Percentiles rank a stretch among this genome's conserved stretches.
Evolutionary conservation across 768 basidiomycete species (phyloP).

Genomic region (Hypholoma sublateritium): DNA sequence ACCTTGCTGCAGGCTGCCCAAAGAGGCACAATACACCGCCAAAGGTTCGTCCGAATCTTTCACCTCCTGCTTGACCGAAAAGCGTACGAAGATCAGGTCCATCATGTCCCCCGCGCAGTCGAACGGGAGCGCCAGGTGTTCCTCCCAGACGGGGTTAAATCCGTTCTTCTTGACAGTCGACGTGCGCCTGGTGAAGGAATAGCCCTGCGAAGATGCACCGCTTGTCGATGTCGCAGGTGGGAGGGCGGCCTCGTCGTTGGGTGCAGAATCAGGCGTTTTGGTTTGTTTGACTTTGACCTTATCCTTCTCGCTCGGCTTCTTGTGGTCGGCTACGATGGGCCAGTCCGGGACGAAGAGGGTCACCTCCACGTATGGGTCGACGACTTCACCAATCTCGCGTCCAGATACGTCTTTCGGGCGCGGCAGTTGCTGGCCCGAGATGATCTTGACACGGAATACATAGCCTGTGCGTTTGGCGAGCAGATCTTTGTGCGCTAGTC

Average conservation of each 20-base stretch:
- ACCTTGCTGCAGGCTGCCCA: slow-evolving; percentile 78
- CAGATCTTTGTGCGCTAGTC: slow-evolving; percentile 61
- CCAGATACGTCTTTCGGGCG: slow-evolving; percentile 63
- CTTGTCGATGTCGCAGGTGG: slow-evolving; percentile 14
- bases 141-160: slow-evolving; percentile 90
- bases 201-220: slow-evolving; percentile 31
- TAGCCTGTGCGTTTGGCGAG: slow-evolving; percentile 55
- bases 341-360: slow-evolving; percentile 78
- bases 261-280: background rate
- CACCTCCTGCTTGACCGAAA: slow-evolving; percentile 71
- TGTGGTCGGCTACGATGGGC: slow-evolving; percentile 32
- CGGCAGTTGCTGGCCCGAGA: slow-evolving; percentile 91
- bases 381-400: slow-evolving; percentile 54
- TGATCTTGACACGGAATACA: slow-evolving; percentile 64
- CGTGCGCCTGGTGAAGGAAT: slow-evolving; percentile 57
- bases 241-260: background rate
- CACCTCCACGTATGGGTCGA: slow-evolving; percentile 81
- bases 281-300: background rate
- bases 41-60: slow-evolving; percentile 51
- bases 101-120: slow-evolving; percentile 68
- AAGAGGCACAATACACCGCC: slow-evolving; percentile 70
- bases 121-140: slow-evolving; percentile 69
- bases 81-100: slow-evolving; percentile 82
- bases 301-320: background rate
- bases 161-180: slow-evolving; percentile 79